These are phyloP conservation scores for Nicotiana undulata DNA, from an alignment of 257 asterid genomes.

Conservation along the genomic window DNA sequence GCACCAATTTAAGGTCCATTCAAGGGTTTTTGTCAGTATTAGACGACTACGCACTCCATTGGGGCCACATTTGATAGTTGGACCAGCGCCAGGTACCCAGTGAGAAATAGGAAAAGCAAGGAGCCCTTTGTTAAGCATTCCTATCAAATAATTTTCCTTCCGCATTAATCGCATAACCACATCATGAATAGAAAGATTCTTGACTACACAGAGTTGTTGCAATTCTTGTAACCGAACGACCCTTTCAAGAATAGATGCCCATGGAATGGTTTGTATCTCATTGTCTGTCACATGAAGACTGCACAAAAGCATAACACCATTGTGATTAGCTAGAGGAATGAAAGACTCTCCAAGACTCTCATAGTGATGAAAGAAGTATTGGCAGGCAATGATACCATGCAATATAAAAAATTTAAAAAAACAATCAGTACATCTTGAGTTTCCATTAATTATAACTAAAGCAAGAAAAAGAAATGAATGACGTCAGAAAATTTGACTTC, in stretches of 20 bases:
- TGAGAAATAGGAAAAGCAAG: slow-evolving; percentile 79
- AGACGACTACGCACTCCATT: slow-evolving; percentile 47
- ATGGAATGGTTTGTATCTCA: slow-evolving; percentile 88
- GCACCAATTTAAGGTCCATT: slow-evolving; percentile 97
- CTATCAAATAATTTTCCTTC: slow-evolving; percentile 93
- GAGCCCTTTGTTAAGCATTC: slow-evolving; percentile 96
- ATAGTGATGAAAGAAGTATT: background rate
- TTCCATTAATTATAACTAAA: background rate
- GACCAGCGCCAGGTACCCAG: slow-evolving; percentile 85
- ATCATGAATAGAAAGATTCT: slow-evolving; percentile 84
- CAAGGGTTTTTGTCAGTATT: slow-evolving; percentile 81
- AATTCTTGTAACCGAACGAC: slow-evolving; percentile 58
- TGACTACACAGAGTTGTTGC: slow-evolving; percentile 71
- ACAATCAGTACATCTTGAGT: background rate
- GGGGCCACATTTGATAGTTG: slow-evolving; percentile 37
- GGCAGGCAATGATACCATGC: background rate
- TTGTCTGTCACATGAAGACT: slow-evolving; percentile 82
- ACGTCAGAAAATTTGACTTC: background rate
- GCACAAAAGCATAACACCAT: slow-evolving; percentile 22
- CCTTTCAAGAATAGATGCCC: slow-evolving; percentile 85
- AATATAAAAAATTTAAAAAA: background rate
- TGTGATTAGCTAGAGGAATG: background rate
- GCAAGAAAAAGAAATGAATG: slow-evolving; percentile 3
- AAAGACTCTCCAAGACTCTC: background rate
- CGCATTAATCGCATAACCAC: slow-evolving; percentile 92